Percentiles rank a stretch among this genome's conserved stretches.
Conservation (phyloP, 768 basidiomycete genomes). For the Tricholoma saponaceum region DNA sequence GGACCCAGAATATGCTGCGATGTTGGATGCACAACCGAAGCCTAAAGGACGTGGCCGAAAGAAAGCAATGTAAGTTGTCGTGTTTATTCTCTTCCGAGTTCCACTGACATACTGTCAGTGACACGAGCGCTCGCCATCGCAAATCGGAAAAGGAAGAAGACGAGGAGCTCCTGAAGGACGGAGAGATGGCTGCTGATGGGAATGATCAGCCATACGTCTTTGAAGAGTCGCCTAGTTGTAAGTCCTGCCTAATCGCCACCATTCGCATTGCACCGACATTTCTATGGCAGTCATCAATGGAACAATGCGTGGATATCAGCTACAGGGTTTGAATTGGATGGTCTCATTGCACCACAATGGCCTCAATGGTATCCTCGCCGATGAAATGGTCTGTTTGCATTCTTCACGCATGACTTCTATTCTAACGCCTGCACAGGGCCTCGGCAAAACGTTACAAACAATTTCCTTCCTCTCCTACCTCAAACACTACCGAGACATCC, state of each 20-base stretch:
- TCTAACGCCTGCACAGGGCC: slow-evolving; percentile 50
- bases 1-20: slow-evolving; percentile 88
- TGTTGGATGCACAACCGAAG: slow-evolving; percentile 85
- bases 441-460: slow-evolving; percentile 97
- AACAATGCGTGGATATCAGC: slow-evolving; percentile 87
- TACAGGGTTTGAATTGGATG: slow-evolving; percentile 98
- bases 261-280: neutral
- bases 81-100: neutral
- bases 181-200: slow-evolving; percentile 73
- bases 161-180: slow-evolving; percentile 88
- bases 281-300: slow-evolving; percentile 72
- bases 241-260: slow-evolving; percentile 15
- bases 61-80: slow-evolving; percentile 61
- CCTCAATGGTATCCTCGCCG: slow-evolving; percentile 93
- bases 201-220: slow-evolving; percentile 93
- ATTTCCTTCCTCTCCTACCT: slow-evolving; percentile 97
- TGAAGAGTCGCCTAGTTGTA: slow-evolving; percentile 90
- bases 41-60: slow-evolving; percentile 83
- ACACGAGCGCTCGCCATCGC: slow-evolving; percentile 76
- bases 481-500: slow-evolving; percentile 70
- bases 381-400: slow-evolving; percentile 75
- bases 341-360: slow-evolving; percentile 94
- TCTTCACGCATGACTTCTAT: neutral
- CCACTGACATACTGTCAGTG: slow-evolving; percentile 37
- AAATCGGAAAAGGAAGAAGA: slow-evolving; percentile 99